Percentiles rank a stretch among this genome's conserved stretches.
Evolutionary conservation across 2,329 filamentous ascomycete genomes (phyloP).

Genomic region (Nothomitra cinnamomea): DNA sequence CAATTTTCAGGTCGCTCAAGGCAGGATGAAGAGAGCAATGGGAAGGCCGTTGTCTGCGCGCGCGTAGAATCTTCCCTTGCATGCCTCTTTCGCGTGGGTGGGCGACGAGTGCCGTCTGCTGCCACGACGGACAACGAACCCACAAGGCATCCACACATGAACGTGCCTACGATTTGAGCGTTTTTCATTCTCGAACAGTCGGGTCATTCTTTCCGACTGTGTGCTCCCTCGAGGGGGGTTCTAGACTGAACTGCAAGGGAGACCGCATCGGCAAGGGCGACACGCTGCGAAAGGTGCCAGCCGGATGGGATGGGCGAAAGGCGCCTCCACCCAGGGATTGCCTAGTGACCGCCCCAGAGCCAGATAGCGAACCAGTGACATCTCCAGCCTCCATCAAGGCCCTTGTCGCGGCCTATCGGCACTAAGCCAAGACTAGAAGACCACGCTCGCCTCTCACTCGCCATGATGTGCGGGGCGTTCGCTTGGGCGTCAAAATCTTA

Average conservation of each 20-base stretch:
- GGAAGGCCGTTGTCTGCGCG: no score
- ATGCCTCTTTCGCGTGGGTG: no score
- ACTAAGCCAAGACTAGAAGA: background rate
- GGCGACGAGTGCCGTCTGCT: no score
- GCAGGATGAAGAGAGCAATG: no score
- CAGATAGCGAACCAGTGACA: no score
- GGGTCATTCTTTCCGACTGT: background rate
- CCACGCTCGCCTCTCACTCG: background rate
- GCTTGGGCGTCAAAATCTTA: background rate
- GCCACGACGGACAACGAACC: no score
- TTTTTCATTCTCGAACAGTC: no score
- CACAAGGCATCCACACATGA: no score
- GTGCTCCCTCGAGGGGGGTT: background rate
- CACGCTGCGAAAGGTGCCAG: background rate
- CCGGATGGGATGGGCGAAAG: conserved; percentile 2
- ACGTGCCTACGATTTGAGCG: no score
- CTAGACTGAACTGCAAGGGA: background rate
- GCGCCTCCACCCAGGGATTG: background rate
- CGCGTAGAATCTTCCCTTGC: no score
- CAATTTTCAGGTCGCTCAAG: no score
- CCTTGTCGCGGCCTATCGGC: background rate
- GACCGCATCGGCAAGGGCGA: background rate
- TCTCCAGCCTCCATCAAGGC: background rate
- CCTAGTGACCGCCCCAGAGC: no score
- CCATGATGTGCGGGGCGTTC: background rate